phyloP scores from a whole-genome alignment of 306 rosid genomes.

The Ceratonia siliqua region DNA sequence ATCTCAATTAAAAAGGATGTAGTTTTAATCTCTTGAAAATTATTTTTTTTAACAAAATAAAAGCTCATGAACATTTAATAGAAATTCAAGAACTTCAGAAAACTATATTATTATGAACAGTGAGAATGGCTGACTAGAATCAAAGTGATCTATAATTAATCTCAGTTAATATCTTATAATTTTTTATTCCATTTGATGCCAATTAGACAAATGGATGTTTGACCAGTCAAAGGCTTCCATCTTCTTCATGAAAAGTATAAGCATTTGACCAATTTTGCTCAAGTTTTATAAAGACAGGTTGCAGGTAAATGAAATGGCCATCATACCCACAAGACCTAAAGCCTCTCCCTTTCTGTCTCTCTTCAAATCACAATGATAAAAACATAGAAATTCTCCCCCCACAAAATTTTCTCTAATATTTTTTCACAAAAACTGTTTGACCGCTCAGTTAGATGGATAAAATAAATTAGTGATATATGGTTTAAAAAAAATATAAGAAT shows the following conservation, averaged over 20 bases:
- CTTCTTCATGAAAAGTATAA: neutral
- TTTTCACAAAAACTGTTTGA: too few species aligned
- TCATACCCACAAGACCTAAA: neutral
- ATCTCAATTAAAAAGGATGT: too few species aligned
- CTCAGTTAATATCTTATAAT: neutral
- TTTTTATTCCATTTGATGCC: neutral
- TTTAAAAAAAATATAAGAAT: too few species aligned
- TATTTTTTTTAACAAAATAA: too few species aligned
- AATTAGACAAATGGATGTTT: neutral
- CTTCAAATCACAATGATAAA: neutral
- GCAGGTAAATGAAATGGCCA: constrained; percentile 20
- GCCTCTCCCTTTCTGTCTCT: neutral
- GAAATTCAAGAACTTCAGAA: too few species aligned
- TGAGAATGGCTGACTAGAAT: neutral
- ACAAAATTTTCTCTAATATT: too few species aligned
- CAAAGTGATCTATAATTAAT: neutral
- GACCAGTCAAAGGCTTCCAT: neutral
- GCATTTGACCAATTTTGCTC: neutral
- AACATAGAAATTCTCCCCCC: neutral
- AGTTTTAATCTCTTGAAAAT: too few species aligned
- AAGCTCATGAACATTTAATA: too few species aligned
- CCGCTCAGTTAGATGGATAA: too few species aligned
- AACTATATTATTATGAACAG: too few species aligned
- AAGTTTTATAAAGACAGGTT: neutral
- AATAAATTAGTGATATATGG: too few species aligned